phyloP scores from a whole-genome alignment of 805 yeast species.

The Candida orba region DNA sequence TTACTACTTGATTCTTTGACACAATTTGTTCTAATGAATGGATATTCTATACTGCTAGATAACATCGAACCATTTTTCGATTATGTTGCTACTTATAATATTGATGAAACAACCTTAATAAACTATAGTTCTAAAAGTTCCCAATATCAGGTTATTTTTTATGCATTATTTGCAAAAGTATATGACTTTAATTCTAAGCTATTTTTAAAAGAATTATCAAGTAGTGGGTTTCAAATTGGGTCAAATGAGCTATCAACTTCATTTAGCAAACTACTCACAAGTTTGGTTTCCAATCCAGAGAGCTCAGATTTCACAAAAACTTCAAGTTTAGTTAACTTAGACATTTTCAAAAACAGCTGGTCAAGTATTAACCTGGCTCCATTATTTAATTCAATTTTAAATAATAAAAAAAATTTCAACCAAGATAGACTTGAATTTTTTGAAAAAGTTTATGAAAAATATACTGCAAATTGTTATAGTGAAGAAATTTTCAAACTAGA shows the following conservation, averaged over 20 bases:
- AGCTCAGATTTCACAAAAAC: constrained; percentile 20
- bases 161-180: constrained; percentile 20
- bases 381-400: constrained; percentile 14
- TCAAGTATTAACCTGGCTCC: constrained; percentile 12
- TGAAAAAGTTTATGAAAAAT: constrained; percentile 17
- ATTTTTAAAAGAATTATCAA: constrained; percentile 25
- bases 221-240: constrained; percentile 9
- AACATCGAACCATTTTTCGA: constrained; percentile 35
- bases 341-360: constrained; percentile 26
- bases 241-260: constrained; percentile 4
- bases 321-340: constrained; percentile 15
- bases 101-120: not conserved
- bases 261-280: constrained; percentile 22
- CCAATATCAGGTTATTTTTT: constrained; percentile 21
- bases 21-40: constrained; percentile 22
- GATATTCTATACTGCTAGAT: constrained; percentile 27
- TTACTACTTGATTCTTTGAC: constrained; percentile 15
- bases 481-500: constrained; percentile 1
- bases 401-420: constrained; percentile 10
- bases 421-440: constrained; percentile 25
- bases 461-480: constrained; percentile 8
- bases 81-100: constrained; percentile 22
- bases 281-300: constrained; percentile 19
- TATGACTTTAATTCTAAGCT: constrained; percentile 4
- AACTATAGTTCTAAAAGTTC: constrained; percentile 4